Base-by-base conservation (phyloP, 192 early-diverging fungal genomes). In the Dispira simplex region DNA sequence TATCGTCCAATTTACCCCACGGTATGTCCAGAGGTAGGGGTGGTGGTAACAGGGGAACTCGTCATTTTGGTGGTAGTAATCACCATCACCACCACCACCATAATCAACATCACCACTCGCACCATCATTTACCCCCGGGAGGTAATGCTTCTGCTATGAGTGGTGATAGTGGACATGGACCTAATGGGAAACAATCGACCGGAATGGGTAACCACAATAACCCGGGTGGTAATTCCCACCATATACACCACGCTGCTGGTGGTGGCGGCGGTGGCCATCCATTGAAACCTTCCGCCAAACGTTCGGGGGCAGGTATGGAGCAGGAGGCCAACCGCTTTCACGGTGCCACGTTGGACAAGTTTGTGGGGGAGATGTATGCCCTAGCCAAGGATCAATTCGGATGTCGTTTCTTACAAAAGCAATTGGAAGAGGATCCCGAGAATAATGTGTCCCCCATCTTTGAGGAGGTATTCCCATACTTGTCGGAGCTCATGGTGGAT, bases 361-460 rank as follows among this genome's bases (percentile, higher is more conserved):
- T 88, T 39, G 71, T 83, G 5, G 87, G 86, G 45, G 76, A 88
- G 46, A 84, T 92, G 14, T 86, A 85, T 63, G 73, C 82, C 8
- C 71, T 93, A 11, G 90, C 85, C 75, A 90, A 90, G 69, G 91
- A 93, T 66, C 91, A 93, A 67, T 80, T 90, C 63, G 91, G 91
- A 8, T 93, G 91, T 69, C 77, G 91, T 28, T 93, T 83, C 65
- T 69, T 93, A 39, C 91, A 93, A 69, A 88, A 87, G 76, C 85
- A 88, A 70, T 71, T 93, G 11, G 91, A 93, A 60, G 90, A 90
- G 43, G 74, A 83, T 9, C 78, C 79, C 46, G 79, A 81, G 47
- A 66, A 75, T 64, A 77, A 85, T 46, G 66, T 86, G 3, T 64
- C 76, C n/a, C 69, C 83, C 26, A 91, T 93, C 51, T 91, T 90